phyloP scores from a whole-genome alignment of 164 flowering plant genomes.

The Saururus chinensis region DNA sequence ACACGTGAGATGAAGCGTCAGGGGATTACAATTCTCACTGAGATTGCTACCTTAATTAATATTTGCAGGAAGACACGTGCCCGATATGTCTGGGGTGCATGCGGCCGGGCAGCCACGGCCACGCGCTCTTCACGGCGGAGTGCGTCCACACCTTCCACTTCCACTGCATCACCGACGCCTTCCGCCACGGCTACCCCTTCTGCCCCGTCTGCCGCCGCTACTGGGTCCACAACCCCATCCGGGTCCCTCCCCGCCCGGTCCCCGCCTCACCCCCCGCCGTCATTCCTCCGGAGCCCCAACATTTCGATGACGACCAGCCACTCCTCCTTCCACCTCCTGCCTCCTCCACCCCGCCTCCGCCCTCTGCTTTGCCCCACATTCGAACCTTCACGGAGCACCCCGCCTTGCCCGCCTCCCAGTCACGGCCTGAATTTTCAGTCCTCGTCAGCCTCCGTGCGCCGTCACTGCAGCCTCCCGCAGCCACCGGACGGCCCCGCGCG shows the following conservation, averaged over 20 bases:
- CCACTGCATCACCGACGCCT: constrained; percentile 83
- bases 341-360: background rate
- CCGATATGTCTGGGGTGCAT: constrained; percentile 73
- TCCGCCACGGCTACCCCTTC: constrained; percentile 72
- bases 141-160: constrained; percentile 92
- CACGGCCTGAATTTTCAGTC: constrained; percentile 42
- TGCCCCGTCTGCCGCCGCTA: constrained; percentile 93
- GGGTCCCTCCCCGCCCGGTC: constrained; percentile 35
- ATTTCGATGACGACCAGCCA: constrained; percentile 67
- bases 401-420: constrained; percentile 37
- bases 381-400: constrained; percentile 62
- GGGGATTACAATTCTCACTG: too few species aligned
- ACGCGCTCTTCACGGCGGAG: constrained; percentile 93
- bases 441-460: constrained; percentile 83
- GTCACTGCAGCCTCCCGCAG: constrained; percentile 10
- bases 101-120: constrained; percentile 83
- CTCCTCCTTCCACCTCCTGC: constrained; percentile 22
- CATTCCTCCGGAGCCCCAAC: constrained; percentile 41
- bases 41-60: too few species aligned
- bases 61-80: constrained; percentile 57
- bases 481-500: constrained; percentile 50
- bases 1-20: too few species aligned
- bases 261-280: constrained; percentile 28
- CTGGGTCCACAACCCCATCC: constrained; percentile 86
- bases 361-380: constrained; percentile 29